Conservation (phyloP, 2,329 filamentous ascomycete species). For the Calcarisporium arbuscula region DNA sequence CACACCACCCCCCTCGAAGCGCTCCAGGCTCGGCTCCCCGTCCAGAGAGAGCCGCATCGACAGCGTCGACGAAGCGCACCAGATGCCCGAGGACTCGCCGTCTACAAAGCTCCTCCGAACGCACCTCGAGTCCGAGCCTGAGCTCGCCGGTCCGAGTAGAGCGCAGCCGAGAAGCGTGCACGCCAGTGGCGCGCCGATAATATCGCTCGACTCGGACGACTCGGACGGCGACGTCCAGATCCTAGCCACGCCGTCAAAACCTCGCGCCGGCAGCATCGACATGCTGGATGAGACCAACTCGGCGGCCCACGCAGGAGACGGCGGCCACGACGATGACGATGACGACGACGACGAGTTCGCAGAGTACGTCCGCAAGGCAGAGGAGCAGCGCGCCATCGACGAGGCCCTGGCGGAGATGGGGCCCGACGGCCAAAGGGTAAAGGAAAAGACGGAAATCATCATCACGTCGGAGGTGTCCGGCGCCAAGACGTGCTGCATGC, state of each 20-base stretch:
- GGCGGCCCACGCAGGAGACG: slow-evolving; percentile 16
- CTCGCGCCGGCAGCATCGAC: slow-evolving; percentile 17
- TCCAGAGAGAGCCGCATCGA: slow-evolving; percentile 7
- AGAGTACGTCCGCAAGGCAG: slow-evolving; percentile 38
- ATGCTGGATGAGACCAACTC: too few relatives aligned
- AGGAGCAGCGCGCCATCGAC: slow-evolving; percentile 22
- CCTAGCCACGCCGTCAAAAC: slow-evolving; percentile 3
- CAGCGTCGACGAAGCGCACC: slow-evolving; percentile 10
- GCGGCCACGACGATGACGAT: slow-evolving; percentile 4
- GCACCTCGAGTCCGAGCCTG: slow-evolving; percentile 6
- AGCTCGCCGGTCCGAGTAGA: slow-evolving; percentile 6
- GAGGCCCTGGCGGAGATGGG: slow-evolving; percentile 14
- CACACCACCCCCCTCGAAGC: slow-evolving; percentile 33
- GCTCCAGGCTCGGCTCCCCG: slow-evolving; percentile 20
- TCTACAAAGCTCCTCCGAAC: slow-evolving; percentile 13
- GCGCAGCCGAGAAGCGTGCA: slow-evolving; percentile 3
- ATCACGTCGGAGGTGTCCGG: slow-evolving; percentile 59
- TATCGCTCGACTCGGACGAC: slow-evolving; percentile 27
- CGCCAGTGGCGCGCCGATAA: slow-evolving; percentile 13
- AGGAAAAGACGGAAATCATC: slow-evolving; percentile 23
- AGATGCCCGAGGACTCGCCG: slow-evolving; percentile 15
- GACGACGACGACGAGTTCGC: slow-evolving; percentile 36
- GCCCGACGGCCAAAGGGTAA: slow-evolving; percentile 13
- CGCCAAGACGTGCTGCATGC: slow-evolving; percentile 51
- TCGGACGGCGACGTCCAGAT: slow-evolving; percentile 11